These are phyloP conservation scores for Oropetium thomaeum DNA, from an alignment of 176 grass and related monocot species.

Conservation along the genomic window DNA sequence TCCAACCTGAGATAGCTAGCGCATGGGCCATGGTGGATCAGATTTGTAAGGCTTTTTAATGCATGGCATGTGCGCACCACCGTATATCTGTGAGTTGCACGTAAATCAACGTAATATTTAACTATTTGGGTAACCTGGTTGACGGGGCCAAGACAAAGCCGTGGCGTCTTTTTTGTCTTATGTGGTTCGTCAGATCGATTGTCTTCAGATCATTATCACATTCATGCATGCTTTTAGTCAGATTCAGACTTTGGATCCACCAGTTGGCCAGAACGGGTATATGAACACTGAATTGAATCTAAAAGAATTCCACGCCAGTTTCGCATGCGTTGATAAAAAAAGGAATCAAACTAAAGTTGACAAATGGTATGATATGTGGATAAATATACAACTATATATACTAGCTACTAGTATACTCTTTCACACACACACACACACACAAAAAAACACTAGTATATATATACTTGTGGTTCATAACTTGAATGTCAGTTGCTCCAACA, in stretches of 20 bases:
- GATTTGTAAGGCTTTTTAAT: slow-evolving; percentile 18
- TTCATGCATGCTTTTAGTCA: not conserved
- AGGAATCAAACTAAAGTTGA: not conserved
- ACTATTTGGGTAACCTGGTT: not conserved
- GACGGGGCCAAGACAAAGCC: slow-evolving; percentile 14
- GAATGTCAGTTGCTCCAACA: too few species aligned
- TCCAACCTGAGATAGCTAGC: not conserved
- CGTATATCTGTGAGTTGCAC: not conserved
- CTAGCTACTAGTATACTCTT: too few species aligned
- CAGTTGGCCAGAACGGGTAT: slow-evolving; percentile 13
- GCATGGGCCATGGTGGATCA: too few species aligned
- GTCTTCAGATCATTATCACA: not conserved
- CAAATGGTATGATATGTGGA: not conserved
- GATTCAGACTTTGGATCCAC: slow-evolving; percentile 13
- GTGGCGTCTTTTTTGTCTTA: not conserved
- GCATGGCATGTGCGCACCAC: slow-evolving; percentile 23
- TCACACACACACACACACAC: too few species aligned
- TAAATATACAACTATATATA: not conserved
- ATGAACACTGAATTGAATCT: slow-evolving; percentile 30
- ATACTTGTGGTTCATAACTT: not conserved
- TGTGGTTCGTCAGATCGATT: not conserved
- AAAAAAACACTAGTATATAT: too few species aligned
- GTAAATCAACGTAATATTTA: not conserved
- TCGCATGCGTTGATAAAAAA: slow-evolving; percentile 1
- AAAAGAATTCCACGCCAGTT: slow-evolving; percentile 27